phyloP scores from a whole-genome alignment of 371 early-diverging fungal species.

The Circinella minor region DNA sequence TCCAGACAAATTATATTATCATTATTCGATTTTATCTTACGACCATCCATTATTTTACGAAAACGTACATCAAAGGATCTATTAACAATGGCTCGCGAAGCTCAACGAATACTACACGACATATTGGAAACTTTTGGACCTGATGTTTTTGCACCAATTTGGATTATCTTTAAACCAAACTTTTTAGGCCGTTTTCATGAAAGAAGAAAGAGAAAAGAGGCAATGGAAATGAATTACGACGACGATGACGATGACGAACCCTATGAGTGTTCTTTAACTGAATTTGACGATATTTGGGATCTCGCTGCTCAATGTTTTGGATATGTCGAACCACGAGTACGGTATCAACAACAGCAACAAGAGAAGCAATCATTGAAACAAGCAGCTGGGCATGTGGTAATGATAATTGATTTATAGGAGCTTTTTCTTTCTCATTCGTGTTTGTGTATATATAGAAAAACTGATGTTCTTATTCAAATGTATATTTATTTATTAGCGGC shows the following conservation, averaged over 20 bases:
- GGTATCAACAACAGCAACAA: not conserved
- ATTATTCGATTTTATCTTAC: conserved; percentile 18
- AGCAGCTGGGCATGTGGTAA: conserved; percentile 15
- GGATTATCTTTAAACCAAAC: conserved; percentile 14
- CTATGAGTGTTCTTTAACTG: conserved; percentile 14
- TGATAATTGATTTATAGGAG: not conserved
- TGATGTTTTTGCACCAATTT: conserved; percentile 8
- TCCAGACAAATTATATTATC: conserved; percentile 5
- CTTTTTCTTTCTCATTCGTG: no score
- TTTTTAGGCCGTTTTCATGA: conserved; percentile 2
- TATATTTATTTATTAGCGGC: conserved; percentile 11
- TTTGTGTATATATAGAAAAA: no score
- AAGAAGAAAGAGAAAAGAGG: not conserved
- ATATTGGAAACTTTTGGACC: conserved; percentile 24
- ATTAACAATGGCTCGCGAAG: conserved; percentile 8
- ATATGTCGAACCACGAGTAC: conserved; percentile 7
- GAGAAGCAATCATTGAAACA: conserved; percentile 10
- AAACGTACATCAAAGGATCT: not conserved
- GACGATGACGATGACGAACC: conserved; percentile 21
- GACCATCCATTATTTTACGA: not conserved
- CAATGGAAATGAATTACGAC: conserved; percentile 8
- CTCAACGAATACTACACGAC: conserved; percentile 15
- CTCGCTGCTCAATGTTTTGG: conserved; percentile 14
- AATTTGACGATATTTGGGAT: conserved; percentile 28
- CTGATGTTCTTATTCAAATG: no score